These are phyloP conservation scores for Chlamydomonas sp. DNA, from an alignment of 139 green algal genomes.

Conservation along the genomic window DNA sequence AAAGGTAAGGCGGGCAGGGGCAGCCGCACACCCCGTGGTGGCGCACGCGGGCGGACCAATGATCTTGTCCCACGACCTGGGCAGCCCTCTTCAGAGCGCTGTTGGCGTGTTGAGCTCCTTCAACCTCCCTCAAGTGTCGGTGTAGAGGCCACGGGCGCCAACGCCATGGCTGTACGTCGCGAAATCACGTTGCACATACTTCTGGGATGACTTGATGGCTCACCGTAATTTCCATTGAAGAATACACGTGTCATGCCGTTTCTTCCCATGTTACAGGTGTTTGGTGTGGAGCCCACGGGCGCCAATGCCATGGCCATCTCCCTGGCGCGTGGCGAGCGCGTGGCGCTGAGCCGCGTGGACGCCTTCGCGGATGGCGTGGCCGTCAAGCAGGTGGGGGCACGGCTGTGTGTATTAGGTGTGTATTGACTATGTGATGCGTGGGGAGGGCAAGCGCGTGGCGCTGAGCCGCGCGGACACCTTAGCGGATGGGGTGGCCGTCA, in stretches of 20 bases:
- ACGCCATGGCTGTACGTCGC: constrained; percentile 90
- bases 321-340: constrained; percentile 72
- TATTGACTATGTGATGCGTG: too few species aligned
- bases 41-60: too few species aligned
- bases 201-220: constrained; percentile 85
- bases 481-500: constrained; percentile 94
- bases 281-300: constrained; percentile 94
- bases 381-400: constrained; percentile 76
- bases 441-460: constrained; percentile 70
- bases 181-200: constrained; percentile 67
- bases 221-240: too few species aligned
- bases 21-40: too few species aligned
- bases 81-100: too few species aligned
- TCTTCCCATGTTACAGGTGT: constrained; percentile 58
- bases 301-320: constrained; percentile 95
- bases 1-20: too few species aligned
- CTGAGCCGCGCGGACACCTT: constrained; percentile 91
- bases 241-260: too few species aligned
- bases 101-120: too few species aligned
- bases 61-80: too few species aligned
- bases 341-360: constrained; percentile 87
- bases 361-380: constrained; percentile 95
- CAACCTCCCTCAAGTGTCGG: constrained; percentile 56
- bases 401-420: too few species aligned
- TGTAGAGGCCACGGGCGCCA: constrained; percentile 92